These are phyloP conservation scores for Suillus subalutaceus DNA, from an alignment of 768 basidiomycete species.

Conservation along the genomic window DNA sequence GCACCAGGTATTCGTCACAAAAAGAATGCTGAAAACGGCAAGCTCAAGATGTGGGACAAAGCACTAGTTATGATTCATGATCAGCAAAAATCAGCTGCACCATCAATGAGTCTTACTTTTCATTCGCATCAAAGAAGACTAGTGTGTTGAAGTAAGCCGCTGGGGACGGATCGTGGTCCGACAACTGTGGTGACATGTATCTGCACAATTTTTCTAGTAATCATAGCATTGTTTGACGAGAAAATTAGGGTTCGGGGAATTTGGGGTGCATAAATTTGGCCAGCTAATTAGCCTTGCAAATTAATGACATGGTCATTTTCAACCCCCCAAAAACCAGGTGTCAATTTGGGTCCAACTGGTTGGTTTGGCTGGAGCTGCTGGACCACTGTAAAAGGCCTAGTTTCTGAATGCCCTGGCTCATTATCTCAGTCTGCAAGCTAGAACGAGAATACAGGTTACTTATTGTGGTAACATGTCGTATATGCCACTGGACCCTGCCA, in stretches of 20 bases:
- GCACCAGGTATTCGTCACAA: conserved; percentile 68
- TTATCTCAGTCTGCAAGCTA: too few species aligned
- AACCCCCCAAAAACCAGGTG: too few species aligned
- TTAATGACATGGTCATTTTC: too few species aligned
- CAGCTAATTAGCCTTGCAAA: too few species aligned
- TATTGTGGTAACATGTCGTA: conserved; percentile 73
- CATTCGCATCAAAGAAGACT: background rate
- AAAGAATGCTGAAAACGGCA: conserved; percentile 58
- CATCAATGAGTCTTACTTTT: background rate
- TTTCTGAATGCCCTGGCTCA: too few species aligned
- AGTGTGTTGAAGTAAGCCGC: background rate
- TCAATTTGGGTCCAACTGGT: too few species aligned
- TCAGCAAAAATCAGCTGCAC: background rate
- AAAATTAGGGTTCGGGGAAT: too few species aligned
- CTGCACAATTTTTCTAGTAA: background rate
- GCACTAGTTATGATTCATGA: background rate
- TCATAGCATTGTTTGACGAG: background rate
- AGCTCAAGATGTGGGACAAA: conserved; percentile 70
- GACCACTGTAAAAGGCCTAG: too few species aligned
- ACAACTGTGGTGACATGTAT: background rate
- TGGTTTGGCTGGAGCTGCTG: too few species aligned
- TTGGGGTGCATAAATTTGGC: too few species aligned
- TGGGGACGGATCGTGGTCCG: background rate
- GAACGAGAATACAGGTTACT: too few species aligned
- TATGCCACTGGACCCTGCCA: conserved; percentile 94